Conservation (phyloP, 805 yeast species). For the Barnettozyma vustinii region DNA sequence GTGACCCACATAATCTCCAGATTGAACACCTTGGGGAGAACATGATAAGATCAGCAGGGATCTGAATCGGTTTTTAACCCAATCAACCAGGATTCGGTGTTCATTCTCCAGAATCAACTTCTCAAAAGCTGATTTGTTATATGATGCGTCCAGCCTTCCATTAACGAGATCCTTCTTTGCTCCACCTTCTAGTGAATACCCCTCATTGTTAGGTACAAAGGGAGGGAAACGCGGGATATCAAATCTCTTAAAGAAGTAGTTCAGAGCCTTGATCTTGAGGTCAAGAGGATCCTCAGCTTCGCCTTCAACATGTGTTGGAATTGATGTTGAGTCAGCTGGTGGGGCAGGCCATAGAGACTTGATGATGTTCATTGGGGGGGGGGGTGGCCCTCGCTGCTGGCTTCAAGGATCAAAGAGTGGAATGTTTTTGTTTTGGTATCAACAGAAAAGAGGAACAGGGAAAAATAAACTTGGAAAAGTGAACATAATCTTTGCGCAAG, state of each 20-base stretch:
- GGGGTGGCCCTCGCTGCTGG: background rate
- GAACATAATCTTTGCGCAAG: background rate
- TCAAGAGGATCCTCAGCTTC: constrained; percentile 52
- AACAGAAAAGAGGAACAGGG: background rate
- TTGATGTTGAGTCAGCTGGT: constrained; percentile 31
- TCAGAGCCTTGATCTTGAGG: constrained; percentile 53
- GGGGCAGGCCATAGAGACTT: constrained; percentile 32
- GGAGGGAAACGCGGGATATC: constrained; percentile 38
- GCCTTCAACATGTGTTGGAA: constrained; percentile 45
- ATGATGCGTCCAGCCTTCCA: constrained; percentile 48
- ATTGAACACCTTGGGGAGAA: constrained; percentile 33
- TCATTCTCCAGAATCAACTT: constrained; percentile 44
- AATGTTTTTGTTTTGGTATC: background rate
- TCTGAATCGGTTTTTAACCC: constrained; percentile 61
- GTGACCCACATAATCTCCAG: constrained; percentile 2
- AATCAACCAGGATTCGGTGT: constrained; percentile 61
- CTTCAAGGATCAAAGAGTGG: background rate
- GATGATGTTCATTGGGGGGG: constrained; percentile 20
- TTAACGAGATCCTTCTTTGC: constrained; percentile 3
- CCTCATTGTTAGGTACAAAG: constrained; percentile 33
- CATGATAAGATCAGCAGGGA: constrained; percentile 51
- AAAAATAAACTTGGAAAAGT: background rate
- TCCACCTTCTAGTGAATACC: constrained; percentile 11
- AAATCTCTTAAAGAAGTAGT: constrained; percentile 52
- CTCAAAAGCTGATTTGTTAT: constrained; percentile 43